phyloP scores from a whole-genome alignment of 2,329 filamentous ascomycete genomes.

The Colletotrichum sp. region DNA sequence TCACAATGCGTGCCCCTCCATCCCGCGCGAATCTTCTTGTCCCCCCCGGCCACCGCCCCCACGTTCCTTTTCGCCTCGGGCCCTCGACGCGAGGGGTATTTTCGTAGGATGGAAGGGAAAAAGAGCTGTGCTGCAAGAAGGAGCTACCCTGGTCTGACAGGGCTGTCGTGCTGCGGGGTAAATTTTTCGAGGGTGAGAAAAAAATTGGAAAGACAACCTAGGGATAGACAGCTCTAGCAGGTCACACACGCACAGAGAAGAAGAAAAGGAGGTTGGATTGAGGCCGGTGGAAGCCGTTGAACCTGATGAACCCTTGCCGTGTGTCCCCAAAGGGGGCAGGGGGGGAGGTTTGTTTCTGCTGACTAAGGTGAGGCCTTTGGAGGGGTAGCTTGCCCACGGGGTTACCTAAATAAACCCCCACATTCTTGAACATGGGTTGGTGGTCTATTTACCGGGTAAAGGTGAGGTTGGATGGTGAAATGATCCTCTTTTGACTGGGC shows the following conservation, averaged over 20 bases:
- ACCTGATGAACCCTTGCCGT: background rate
- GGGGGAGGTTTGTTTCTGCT: background rate
- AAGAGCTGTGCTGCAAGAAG: background rate
- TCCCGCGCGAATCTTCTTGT: background rate
- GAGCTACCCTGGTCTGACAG: background rate
- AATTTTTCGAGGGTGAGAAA: background rate
- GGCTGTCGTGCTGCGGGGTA: background rate
- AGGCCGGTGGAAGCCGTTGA: background rate
- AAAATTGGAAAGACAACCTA: background rate
- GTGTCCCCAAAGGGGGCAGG: background rate
- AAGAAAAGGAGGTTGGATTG: background rate
- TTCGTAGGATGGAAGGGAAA: background rate
- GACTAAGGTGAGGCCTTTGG: background rate
- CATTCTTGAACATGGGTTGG: background rate
- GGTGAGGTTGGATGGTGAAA: background rate
- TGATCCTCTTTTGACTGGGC: background rate
- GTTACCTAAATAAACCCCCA: background rate
- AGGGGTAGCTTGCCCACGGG: background rate
- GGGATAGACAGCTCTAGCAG: background rate
- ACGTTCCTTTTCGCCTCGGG: background rate
- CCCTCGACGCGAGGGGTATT: background rate
- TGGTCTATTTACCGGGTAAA: background rate
- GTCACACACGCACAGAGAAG: background rate
- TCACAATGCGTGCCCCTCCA: background rate
- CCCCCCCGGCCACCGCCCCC: background rate